phyloP scores from a whole-genome alignment of 306 rosid species.

The Cucurbita ficifolia region DNA sequence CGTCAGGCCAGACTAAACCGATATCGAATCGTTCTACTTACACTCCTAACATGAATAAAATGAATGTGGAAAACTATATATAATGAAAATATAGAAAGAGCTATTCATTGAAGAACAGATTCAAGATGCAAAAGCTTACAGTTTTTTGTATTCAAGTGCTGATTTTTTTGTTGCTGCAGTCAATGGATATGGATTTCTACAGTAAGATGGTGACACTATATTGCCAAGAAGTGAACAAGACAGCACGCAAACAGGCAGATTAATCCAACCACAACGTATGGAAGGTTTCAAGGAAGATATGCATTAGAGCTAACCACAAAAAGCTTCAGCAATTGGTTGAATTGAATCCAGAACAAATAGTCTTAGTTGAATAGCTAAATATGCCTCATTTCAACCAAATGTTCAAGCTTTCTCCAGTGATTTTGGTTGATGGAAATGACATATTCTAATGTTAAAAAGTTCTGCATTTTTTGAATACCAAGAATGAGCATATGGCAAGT shows the following conservation, averaged over 20 bases:
- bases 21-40: neutral
- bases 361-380: neutral
- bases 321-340: neutral
- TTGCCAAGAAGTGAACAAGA: constrained; percentile 22
- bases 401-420: neutral
- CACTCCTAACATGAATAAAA: neutral
- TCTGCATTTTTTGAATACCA: neutral
- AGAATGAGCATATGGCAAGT: neutral
- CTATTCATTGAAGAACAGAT: neutral
- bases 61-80: neutral
- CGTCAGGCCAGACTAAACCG: neutral
- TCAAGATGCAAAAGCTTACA: neutral
- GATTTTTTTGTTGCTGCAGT: constrained; percentile 14
- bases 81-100: neutral
- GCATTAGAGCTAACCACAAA: neutral
- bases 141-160: neutral
- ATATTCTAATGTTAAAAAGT: neutral
- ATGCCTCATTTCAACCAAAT: neutral
- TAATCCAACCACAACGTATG: constrained; percentile 9
- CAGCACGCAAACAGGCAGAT: constrained; percentile 6
- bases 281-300: constrained; percentile 9
- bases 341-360: neutral
- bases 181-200: constrained; percentile 31
- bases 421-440: neutral
- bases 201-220: constrained; percentile 33